These are phyloP conservation scores for Crepidotus variabilis DNA, from an alignment of 768 basidiomycete species.

Conservation along the genomic window DNA sequence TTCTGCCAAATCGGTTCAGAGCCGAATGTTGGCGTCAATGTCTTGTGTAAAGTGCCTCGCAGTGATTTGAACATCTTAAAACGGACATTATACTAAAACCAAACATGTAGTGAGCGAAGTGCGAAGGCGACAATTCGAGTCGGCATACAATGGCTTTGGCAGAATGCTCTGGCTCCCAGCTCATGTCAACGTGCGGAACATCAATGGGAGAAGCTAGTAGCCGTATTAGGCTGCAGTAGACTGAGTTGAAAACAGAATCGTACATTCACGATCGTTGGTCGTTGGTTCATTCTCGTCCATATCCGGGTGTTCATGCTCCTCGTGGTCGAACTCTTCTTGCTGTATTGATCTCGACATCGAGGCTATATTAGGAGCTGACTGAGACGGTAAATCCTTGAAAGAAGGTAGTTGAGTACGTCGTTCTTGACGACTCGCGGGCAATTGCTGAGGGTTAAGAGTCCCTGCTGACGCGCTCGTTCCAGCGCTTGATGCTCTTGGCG, in stretches of 20 bases:
- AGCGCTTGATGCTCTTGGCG: conserved; percentile 10
- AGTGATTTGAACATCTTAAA: conserved; percentile 33
- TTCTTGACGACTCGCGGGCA: not conserved
- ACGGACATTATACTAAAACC: conserved; percentile 30
- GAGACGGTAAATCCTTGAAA: too few species aligned
- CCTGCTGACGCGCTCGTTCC: conserved; percentile 8
- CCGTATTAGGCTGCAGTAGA: not conserved
- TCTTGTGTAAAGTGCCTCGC: conserved; percentile 32
- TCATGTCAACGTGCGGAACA: conserved; percentile 15
- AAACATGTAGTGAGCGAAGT: not conserved
- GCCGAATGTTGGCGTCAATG: conserved; percentile 23
- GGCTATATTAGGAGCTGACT: too few species aligned
- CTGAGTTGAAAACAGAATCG: too few species aligned
- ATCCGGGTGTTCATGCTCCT: too few species aligned
- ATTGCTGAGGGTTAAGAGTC: not conserved
- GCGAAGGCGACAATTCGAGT: too few species aligned
- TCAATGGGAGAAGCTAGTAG: conserved; percentile 15
- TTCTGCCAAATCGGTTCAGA: conserved; percentile 16
- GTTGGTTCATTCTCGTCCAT: too few species aligned
- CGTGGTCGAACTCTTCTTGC: too few species aligned
- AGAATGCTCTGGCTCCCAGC: conserved; percentile 20
- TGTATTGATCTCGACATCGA: too few species aligned
- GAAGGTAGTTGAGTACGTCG: too few species aligned
- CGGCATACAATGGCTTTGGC: conserved; percentile 17
- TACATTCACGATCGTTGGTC: too few species aligned